Base-by-base conservation (phyloP, 169 alveolate species). In the Plasmodium cynomolgi region DNA sequence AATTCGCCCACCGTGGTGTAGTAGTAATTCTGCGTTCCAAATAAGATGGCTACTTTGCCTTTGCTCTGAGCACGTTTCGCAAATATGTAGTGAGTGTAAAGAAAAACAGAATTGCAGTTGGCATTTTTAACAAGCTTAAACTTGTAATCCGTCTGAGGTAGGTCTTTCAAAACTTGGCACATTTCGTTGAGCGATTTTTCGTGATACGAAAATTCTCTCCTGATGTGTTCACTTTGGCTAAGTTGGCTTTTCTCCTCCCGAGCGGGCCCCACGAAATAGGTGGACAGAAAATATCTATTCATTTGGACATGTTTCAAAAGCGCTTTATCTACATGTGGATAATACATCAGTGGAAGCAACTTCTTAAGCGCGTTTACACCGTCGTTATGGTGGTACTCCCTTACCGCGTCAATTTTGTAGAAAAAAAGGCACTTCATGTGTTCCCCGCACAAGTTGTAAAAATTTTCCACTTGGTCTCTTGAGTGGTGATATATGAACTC, bases 31-130 rank as follows among this genome's bases (percentile, higher is more conserved):
- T 86, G 56, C 44, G 93, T 20, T 54, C 81, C 93, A 58, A 75
- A 86, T 75, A 86, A 37, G 47, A 86, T 86, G n/a, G 93, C 85
- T 15, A 86, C 81, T 56, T 86, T 86, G 34, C 41, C 44, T 34
- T 39, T 37, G 29, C 44, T 20, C 20, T 23, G 72, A 17, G 26
- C 23, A 31, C 68, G 58, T 86, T 77, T 86, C 81, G 81, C 82
- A 77, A 47, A 77, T 75, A 86, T 86, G 81, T 86, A 86, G 44
- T 86, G 81, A 56, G 15, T 86, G 81, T 86, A 86, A 33, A 86
- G 47, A 39, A 86, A 86, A 58, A 44, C 41, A 9, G 93, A 86
- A 29, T 77, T 86, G 29, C 33, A 7, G 17, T 77, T 37, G 23
- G n/a, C 34, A 8, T 50, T 44, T 23, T 86, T 77, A 50, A 86